These are phyloP conservation scores for Leccinum pachyderme DNA, from an alignment of 1,284 basidiomycete genomes.

Conservation along the genomic window DNA sequence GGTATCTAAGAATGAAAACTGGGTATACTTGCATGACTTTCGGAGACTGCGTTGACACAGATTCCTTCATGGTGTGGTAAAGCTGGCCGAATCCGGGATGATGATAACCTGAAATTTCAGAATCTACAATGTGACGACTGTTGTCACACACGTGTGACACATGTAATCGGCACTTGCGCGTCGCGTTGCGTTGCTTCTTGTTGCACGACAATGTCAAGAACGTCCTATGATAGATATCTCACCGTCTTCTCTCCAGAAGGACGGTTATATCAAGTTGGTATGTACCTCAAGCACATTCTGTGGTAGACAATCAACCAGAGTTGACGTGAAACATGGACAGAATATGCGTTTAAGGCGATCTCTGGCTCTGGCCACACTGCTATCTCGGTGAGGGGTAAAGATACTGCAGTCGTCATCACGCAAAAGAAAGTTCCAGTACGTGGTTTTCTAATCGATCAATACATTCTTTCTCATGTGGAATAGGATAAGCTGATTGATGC, in stretches of 20 bases:
- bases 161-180: conserved; percentile 50
- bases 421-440: conserved; percentile 96
- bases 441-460: not conserved
- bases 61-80: conserved; percentile 68
- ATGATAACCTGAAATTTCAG: not conserved
- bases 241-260: conserved; percentile 96
- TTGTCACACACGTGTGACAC: conserved; percentile 21
- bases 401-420: conserved; percentile 93
- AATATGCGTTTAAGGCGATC: conserved; percentile 99
- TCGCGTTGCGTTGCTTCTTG: conserved; percentile 34
- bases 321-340: conserved; percentile 41
- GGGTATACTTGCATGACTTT: conserved; percentile 78
- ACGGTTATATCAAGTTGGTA: conserved; percentile 95
- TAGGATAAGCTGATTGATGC: conserved; percentile 98
- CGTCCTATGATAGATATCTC: conserved; percentile 84
- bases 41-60: conserved; percentile 84
- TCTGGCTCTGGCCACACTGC: conserved; percentile 95
- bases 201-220: conserved; percentile 65
- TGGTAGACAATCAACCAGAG: not conserved
- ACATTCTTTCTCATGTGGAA: conserved; percentile 9
- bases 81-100: not conserved
- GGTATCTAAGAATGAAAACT: not conserved
- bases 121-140: conserved; percentile 17
- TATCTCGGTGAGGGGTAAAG: conserved; percentile 90
- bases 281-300: conserved; percentile 34